A percentile compares a stretch with the other conserved stretches of the same genome.
Conservation (phyloP, 345 rosid species). For the Brassica carinata region DNA sequence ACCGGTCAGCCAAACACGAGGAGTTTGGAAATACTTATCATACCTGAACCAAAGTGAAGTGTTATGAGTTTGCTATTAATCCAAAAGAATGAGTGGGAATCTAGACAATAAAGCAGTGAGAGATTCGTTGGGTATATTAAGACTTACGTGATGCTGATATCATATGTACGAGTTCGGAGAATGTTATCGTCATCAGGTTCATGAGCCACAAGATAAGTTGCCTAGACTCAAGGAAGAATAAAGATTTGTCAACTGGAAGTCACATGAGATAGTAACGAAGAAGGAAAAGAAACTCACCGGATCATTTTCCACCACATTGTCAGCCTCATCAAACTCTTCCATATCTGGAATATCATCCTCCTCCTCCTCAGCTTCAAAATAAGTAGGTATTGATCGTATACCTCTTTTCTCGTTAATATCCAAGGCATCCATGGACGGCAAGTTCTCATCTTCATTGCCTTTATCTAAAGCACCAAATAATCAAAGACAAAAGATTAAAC, state of each 20-base stretch:
- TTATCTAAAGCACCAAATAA: conserved; percentile 52
- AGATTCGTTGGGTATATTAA: neutral
- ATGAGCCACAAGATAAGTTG: conserved; percentile 80
- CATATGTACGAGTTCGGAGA: conserved; percentile 90
- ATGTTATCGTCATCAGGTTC: conserved; percentile 97
- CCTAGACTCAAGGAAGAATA: conserved; percentile 36
- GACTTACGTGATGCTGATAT: conserved; percentile 86
- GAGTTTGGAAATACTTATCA: conserved; percentile 91
- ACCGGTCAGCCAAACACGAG: conserved; percentile 94
- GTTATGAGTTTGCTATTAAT: neutral
- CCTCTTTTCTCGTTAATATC: conserved; percentile 57
- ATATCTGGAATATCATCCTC: conserved; percentile 96
- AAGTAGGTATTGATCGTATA: conserved; percentile 71
- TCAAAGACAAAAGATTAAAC: conserved; percentile 1
- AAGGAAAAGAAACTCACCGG: conserved; percentile 56
- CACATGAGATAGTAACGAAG: no score
- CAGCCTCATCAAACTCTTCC: conserved; percentile 80
- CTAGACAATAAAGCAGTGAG: conserved; percentile 2
- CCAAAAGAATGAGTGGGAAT: conserved; percentile 7
- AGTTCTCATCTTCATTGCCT: conserved; percentile 69
- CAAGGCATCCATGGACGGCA: conserved; percentile 87
- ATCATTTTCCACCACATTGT: conserved; percentile 72
- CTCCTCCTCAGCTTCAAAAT: conserved; percentile 84
- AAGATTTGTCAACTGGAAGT: conserved; percentile 19
- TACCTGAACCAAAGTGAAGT: conserved; percentile 51